Evolutionary conservation across 768 basidiomycete genomes (phyloP), one percentile per base, ranked within the genome.

Genomic region (Dendrothele bispora): DNA sequence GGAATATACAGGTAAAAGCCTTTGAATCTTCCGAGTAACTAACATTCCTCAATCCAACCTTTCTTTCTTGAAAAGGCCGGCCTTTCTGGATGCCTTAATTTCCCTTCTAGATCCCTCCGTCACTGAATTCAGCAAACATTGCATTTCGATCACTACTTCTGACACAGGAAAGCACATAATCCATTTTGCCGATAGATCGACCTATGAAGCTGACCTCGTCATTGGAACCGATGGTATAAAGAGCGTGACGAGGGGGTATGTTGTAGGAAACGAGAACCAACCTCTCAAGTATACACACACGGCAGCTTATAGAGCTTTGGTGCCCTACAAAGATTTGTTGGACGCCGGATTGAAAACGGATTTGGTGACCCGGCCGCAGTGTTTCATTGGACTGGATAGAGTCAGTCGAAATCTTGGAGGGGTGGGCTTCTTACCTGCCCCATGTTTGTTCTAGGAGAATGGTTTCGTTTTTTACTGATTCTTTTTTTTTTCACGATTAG

Each of bases 61-160:
- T n/a, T n/a, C n/a, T n/a, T n/a, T n/a, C n/a, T 26, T 18, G 12
- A n/a, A n/a, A 44, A 80, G 79, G 38, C 77, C 79, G 4, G 67
- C 64, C 6, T 79, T 80, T 50, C 62, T 83, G 5, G 72, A 78
- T 17, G 75, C 77, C 1, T 57, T 83, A 22, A 60, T 72, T 5
- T 66, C 66, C 6, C 62, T 72, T 17, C 42, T 80, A 21, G 70
- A 80, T 50, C 66, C 73, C 0, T 54, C 61, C 7, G 57, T 60
- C 26, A 63, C 70, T 4, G 76, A 78, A 52, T 78, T 82, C 62
- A 68, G 75, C 55, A 80, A 78, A 53, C 75, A 77, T 10, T 78
- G 76, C 54, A 62, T 56, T 10, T 66, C 64, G 8, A 55, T 78
- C 18, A 48, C 46, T 20, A 21, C 60, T 11, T 43, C 56, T 7